A percentile compares a stretch with the other conserved stretches of the same genome.
Evolutionary conservation across 305 asterid species (phyloP).

Genomic region (Rubia occidens): DNA sequence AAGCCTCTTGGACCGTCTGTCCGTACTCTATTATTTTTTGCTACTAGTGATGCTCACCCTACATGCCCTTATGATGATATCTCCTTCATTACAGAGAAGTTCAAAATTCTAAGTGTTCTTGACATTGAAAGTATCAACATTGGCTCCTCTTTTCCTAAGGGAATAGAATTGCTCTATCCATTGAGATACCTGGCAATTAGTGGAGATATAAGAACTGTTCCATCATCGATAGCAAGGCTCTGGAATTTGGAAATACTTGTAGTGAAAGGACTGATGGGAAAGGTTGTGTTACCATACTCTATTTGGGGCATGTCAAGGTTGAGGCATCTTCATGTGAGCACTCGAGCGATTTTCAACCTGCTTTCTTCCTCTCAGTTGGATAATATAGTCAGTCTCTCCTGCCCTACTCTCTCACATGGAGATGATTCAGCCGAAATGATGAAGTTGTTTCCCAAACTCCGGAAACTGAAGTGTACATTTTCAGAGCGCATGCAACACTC

Average conservation of each 20-base stretch:
- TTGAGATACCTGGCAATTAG: conserved; percentile 40
- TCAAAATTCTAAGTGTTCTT: background rate
- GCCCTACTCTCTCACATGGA: background rate
- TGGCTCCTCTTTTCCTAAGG: conserved; percentile 16
- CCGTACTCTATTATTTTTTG: background rate
- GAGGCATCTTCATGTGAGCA: background rate
- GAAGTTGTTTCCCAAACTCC: background rate
- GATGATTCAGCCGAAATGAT: background rate
- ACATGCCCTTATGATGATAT: background rate
- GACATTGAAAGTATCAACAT: conserved; percentile 21
- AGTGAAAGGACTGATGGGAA: conserved; percentile 12
- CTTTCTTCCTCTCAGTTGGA: background rate
- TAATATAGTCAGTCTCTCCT: background rate
- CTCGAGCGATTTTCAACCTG: background rate
- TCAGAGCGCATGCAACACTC: background rate
- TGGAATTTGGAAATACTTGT: conserved; percentile 55
- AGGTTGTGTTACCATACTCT: background rate
- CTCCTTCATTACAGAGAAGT: background rate
- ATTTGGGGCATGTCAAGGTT: background rate
- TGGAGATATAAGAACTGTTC: conserved; percentile 5
- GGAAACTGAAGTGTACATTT: background rate
- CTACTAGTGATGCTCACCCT: background rate
- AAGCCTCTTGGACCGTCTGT: conserved; percentile 12
- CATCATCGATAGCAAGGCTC: conserved; percentile 29
- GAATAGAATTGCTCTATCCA: conserved; percentile 14